These are phyloP conservation scores for Coemansia sp. DNA, from an alignment of 192 early-diverging fungal species.

Conservation along the genomic window DNA sequence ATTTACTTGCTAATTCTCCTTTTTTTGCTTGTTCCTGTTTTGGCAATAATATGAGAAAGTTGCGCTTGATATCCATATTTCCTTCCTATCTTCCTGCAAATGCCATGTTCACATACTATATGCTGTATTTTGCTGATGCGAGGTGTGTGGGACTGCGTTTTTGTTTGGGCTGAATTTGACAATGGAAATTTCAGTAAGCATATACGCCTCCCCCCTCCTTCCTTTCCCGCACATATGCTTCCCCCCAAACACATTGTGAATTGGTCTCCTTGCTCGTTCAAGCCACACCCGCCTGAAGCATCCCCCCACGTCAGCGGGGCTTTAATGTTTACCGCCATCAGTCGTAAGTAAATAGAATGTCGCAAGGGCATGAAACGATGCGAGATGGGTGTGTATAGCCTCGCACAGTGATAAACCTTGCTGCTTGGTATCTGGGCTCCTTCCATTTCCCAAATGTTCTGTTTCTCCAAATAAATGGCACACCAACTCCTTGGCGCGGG, in stretches of 20 bases:
- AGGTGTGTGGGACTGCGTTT: too few species aligned
- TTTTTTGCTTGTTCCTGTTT: too few species aligned
- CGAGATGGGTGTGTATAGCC: slow-evolving; percentile 5
- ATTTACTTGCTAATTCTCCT: neutral
- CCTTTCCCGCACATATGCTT: too few species aligned
- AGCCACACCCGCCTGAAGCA: too few species aligned
- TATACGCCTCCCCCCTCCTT: too few species aligned
- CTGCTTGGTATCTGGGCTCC: slow-evolving; percentile 31
- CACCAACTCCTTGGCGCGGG: slow-evolving; percentile 52
- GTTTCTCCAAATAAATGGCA: slow-evolving; percentile 11
- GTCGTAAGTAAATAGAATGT: slow-evolving; percentile 1
- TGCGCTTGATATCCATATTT: neutral
- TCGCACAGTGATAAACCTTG: slow-evolving; percentile 44
- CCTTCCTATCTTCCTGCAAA: neutral
- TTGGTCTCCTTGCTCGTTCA: too few species aligned
- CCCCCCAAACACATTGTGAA: too few species aligned
- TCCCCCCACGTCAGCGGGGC: too few species aligned
- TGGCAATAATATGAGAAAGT: too few species aligned
- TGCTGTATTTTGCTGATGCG: neutral
- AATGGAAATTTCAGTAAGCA: too few species aligned
- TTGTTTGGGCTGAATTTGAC: too few species aligned
- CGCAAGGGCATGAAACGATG: slow-evolving; percentile 49
- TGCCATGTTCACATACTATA: neutral
- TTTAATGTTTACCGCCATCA: too few species aligned
- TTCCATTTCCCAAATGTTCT: neutral